These are phyloP conservation scores for Calocera cornea DNA, from an alignment of 768 basidiomycete genomes.

Conservation along the genomic window DNA sequence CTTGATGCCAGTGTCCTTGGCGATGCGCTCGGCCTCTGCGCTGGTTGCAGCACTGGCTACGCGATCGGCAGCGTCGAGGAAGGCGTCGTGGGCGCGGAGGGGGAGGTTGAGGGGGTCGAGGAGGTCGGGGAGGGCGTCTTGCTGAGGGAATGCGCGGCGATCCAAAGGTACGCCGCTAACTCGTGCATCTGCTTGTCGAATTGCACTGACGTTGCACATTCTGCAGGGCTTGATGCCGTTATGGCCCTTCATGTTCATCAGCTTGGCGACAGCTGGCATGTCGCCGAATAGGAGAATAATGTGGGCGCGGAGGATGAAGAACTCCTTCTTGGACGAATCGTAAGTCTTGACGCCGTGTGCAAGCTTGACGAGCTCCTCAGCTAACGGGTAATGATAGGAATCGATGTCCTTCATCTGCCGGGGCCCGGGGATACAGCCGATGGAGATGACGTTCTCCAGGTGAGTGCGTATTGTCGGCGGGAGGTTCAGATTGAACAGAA, in stretches of 20 bases:
- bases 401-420: too few species aligned
- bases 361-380: too few species aligned
- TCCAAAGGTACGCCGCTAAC: too few species aligned
- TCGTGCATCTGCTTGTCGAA: background rate
- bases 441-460: constrained; percentile 24
- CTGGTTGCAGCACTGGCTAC: constrained; percentile 20
- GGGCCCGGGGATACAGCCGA: too few species aligned
- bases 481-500: constrained; percentile 34
- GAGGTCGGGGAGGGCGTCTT: too few species aligned
- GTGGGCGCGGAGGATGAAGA: constrained; percentile 24
- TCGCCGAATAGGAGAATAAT: constrained; percentile 23
- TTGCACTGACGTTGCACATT: constrained; percentile 25
- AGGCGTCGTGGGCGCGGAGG: too few species aligned
- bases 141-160: too few species aligned
- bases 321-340: constrained; percentile 16
- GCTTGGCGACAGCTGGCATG: too few species aligned
- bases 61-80: constrained; percentile 18
- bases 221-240: constrained; percentile 28
- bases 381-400: too few species aligned
- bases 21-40: constrained; percentile 14
- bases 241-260: constrained; percentile 27
- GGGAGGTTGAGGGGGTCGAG: too few species aligned
- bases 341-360: too few species aligned
- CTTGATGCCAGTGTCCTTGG: constrained; percentile 26
- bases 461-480: constrained; percentile 29